Evolutionary conservation across 2,329 filamentous ascomycete genomes (phyloP), one percentile per base, ranked within the genome.

Genomic region (Sclerotinia nivalis): DNA sequence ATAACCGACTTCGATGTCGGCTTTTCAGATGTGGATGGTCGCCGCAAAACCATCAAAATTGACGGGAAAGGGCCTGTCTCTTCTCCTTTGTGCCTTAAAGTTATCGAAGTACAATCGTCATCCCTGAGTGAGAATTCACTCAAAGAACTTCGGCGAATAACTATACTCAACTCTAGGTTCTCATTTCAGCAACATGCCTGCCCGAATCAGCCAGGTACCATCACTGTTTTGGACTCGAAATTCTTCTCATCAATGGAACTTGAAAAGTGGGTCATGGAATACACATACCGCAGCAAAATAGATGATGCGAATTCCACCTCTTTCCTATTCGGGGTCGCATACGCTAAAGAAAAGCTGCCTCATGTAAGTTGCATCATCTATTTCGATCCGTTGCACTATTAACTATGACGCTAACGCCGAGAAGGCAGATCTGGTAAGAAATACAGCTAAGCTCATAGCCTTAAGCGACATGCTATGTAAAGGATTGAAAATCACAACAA

Each of bases 261-360:
- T 20, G 75, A 77, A 34, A 71, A 76, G 43, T 77, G 75, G 75
- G 75, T 74, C 1, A 64, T 76, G 15, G 71, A 74, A 59, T 77
- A 76, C 54, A 69, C 72, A 3, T 73, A 73, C 20, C 73, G 74
- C 20, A 73, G 73, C 7, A 74, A 75, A 40, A 22, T 50, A 15
- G 66, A 69, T 3, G 64, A 59, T 15, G 10, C 50, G 3, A 50
- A 54, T 52, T 56, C 69, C 10, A 49, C 58, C 12, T 62, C 66
- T 28, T 70, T 75, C 28, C 72, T 74, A 28, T 70, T 77, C 34
- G 73, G 74, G 10, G 73, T 72, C 0, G 75, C 72, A 40, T 77
- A 77, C 62, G 71, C 73, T 0, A 73, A 74, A 34, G 74, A 73
- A 58, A 66, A 69, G 31, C 67, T 77, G 40, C 75, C 75, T 49